phyloP scores from a whole-genome alignment of 352 stramenopile species.

The Globisporangium echinulatum region DNA sequence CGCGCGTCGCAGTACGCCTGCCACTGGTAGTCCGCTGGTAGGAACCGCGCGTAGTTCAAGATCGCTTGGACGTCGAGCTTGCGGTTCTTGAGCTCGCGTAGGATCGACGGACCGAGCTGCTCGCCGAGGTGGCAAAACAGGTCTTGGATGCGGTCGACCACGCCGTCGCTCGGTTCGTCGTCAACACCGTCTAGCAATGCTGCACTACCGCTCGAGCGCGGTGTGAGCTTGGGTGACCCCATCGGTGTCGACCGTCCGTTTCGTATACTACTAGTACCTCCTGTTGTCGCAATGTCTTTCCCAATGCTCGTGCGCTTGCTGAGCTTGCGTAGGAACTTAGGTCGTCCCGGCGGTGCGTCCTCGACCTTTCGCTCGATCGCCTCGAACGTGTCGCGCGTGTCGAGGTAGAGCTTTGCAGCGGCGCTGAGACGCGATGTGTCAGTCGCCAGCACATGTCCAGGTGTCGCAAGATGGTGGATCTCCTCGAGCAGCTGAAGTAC shows the following conservation, averaged over 20 bases:
- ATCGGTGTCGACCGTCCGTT: not conserved
- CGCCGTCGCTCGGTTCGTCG: constrained; percentile 25
- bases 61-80: constrained; percentile 47
- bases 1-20: constrained; percentile 53
- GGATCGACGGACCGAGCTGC: constrained; percentile 32
- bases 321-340: constrained; percentile 49
- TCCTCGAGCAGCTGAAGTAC: constrained; percentile 68
- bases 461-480: constrained; percentile 39
- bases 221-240: constrained; percentile 4
- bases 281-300: too few relatives aligned
- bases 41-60: constrained; percentile 61
- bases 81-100: constrained; percentile 45
- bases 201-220: not conserved
- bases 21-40: constrained; percentile 58
- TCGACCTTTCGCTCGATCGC: constrained; percentile 54
- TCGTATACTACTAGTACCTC: not conserved
- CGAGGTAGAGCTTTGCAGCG: constrained; percentile 65
- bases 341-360: constrained; percentile 26
- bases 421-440: constrained; percentile 38
- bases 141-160: constrained; percentile 60
- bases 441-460: constrained; percentile 20
- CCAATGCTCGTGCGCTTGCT: constrained; percentile 27
- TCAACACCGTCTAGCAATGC: not conserved
- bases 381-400: constrained; percentile 71
- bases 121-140: constrained; percentile 62